Base-by-base conservation (phyloP, 1,284 basidiomycete genomes). In the Boletus albobrunnescens region DNA sequence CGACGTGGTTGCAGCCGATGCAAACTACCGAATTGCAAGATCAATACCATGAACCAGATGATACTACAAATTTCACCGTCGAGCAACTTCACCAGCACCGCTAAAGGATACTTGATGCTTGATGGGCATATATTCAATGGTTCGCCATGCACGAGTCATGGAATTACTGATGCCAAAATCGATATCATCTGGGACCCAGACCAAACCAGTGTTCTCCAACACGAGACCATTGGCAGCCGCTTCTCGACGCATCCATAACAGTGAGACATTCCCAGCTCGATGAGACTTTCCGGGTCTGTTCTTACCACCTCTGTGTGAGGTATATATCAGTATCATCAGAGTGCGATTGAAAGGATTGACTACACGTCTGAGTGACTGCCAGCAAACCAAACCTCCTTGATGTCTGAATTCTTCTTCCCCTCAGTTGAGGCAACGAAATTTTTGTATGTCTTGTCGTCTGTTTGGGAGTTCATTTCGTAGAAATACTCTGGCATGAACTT, bases 401-500 rank as follows among this genome's bases (percentile, higher is more conserved):
- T 45, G 2, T 64, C 48, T 3, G 32, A 11, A 4, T 40, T 19
- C 39, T 44, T 44, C 13, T 16, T 22, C 6, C 19, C n/a, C 43
- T 47, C 14, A 9, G 14, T 14, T 35, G 19, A 12, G 40, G 24
- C 23, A 20, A 4, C 2, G n/a, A 8, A 13, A 13, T 23, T n/a
- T 32, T 2, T 11, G 13, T 1, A n/a, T 36, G 31, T 9, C n/a
- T 38, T 35, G 3, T 47, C 37, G 24, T 46, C 9, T 2, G 33
- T 40, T 35, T 30, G 45, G 17, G 56, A 27, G 24, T 63, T 60
- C 59, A 62, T 51, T 36, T 65, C 63, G 7, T 49, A 39, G 31
- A 60, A 60, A 22, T 68, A 68, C 43, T 74, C 72, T 1, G 71
- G 70, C 50, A 69, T 61, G 48, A 74, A 74, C 45, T 73, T 72